Evolutionary conservation across 495 filamentous ascomycete species (phyloP), one percentile per base, ranked within the genome.

Genomic region (Pseudoneurospora amorphoporcata): DNA sequence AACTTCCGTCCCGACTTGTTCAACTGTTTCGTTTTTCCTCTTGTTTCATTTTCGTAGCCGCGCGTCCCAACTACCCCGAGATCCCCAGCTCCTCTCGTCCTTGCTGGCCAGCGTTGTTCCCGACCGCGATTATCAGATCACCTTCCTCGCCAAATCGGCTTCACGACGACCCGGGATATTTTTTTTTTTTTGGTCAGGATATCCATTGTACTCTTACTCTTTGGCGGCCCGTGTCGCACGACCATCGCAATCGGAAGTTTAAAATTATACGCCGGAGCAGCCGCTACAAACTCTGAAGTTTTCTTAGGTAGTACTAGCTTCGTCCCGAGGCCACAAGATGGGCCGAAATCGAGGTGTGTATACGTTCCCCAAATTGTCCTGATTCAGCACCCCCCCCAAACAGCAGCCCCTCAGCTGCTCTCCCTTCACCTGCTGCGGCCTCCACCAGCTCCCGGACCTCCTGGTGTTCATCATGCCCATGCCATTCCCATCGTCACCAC

Each of bases 331-430:
- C 53, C 53, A 65, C 53, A 81, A 75, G 71, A 82, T 83, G 81
- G 83, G 75, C 71, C 82, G 83, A 73, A 84, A 83, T 84, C 83
- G 85, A 78, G 84, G 85, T 87, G 75, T 80, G 85, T 83, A 70
- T 71, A 75, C 71, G 19, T 32, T 65, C 53, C 53, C 53, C 53
- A 61, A 61, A 32, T 35, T 61, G 53, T 61, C 23, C 23, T 61
- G 53, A 35, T 61, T 61, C 53, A 61, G 53, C 53, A 61, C 53
- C 53, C 45, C 53, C 53, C 23, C 23, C n/a, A n/a, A 65, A 65
- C 53, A 65, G 53, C 53, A 65, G 14, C 47, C 23, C 47, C 47
- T 58, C 47, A 58, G 19, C 47, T 58, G 47, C 47, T 58, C 23
- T 58, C 47, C 47, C 47, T 58, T 58, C 47, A 58, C 29, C 47